A percentile compares a stretch with the other conserved stretches of the same genome.
These are phyloP conservation scores for Rhodomyrtus psidioides DNA, from an alignment of 441 rosid genomes.

Conservation along the genomic window DNA sequence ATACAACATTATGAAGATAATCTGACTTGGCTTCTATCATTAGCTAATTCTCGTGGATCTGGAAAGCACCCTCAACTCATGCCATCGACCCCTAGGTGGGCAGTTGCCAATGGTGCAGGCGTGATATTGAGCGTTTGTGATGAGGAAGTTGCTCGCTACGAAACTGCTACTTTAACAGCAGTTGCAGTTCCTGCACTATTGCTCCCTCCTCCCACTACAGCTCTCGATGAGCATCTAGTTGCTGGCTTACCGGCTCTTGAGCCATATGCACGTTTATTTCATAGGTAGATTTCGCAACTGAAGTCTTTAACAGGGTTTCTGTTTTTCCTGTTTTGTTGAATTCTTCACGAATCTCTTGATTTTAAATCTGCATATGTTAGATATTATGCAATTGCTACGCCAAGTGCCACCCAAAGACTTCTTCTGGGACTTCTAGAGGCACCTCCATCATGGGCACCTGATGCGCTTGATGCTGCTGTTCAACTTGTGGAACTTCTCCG, in stretches of 20 bases:
- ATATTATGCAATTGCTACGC: conserved; percentile 96
- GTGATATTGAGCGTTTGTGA: conserved; percentile 97
- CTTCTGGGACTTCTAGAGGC: conserved; percentile 99
- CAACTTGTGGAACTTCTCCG: conserved; percentile 99
- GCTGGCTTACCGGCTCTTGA: conserved; percentile 99
- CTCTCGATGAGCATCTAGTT: conserved; percentile 95
- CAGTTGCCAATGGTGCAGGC: conserved; percentile 99
- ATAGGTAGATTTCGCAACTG: conserved; percentile 49
- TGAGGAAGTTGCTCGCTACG: conserved; percentile 96
- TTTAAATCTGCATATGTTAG: conserved; percentile 22
- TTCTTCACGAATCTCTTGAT: not conserved
- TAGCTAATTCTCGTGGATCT: conserved; percentile 89
- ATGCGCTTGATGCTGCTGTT: conserved; percentile 99
- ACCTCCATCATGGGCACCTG: conserved; percentile 99
- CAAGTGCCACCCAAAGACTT: conserved; percentile 98
- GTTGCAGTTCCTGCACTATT: conserved; percentile 98
- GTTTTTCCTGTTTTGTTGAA: not conserved
- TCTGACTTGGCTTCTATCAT: conserved; percentile 2
- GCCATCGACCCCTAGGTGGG: conserved; percentile 99
- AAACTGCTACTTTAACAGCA: conserved; percentile 93
- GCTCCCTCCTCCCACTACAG: conserved; percentile 96
- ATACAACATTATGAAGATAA: not conserved
- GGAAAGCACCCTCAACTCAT: conserved; percentile 99
- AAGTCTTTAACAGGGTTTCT: not conserved
- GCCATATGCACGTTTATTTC: conserved; percentile 95